These are phyloP conservation scores for Microbotryomycetes sp. DNA, from an alignment of 1,284 basidiomycete genomes.

Conservation along the genomic window DNA sequence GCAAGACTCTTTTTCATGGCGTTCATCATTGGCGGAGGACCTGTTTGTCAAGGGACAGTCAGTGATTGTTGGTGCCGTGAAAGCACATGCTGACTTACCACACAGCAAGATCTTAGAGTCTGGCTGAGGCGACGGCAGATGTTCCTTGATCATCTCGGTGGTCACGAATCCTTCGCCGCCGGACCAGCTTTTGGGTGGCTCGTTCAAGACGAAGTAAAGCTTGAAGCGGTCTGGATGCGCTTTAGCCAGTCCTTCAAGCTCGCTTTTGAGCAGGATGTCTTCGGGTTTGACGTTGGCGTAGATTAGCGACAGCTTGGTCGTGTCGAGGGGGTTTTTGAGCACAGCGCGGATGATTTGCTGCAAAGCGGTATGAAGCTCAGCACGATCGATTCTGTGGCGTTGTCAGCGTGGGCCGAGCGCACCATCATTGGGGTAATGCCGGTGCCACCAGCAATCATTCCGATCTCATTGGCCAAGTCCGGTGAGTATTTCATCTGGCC, in stretches of 20 bases:
- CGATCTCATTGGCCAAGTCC: conserved; percentile 66
- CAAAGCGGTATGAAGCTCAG: too few species aligned
- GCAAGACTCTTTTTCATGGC: conserved; percentile 96
- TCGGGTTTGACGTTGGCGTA: conserved; percentile 77
- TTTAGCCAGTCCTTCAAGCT: conserved; percentile 71
- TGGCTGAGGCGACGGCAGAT: conserved; percentile 37
- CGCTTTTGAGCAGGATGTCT: conserved; percentile 63
- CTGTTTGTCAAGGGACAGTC: conserved; percentile 41
- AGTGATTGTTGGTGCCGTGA: background rate
- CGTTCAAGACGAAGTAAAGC: conserved; percentile 88
- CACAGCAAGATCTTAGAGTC: conserved; percentile 45
- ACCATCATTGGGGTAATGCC: conserved; percentile 94
- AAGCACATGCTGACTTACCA: conserved; percentile 28
- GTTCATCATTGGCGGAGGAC: conserved; percentile 90
- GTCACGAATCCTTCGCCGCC: conserved; percentile 87
- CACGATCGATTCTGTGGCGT: background rate
- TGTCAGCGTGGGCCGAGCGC: background rate
- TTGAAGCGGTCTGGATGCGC: conserved; percentile 66
- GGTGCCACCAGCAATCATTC: conserved; percentile 91
- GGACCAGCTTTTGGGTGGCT: conserved; percentile 76
- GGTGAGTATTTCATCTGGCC: conserved; percentile 59
- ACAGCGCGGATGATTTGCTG: conserved; percentile 83
- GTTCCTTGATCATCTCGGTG: conserved; percentile 80
- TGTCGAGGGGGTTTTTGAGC: conserved; percentile 76
- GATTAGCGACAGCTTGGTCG: conserved; percentile 82